Evolutionary conservation across 345 rosid genomes (phyloP).

Genomic region (Streptanthus diversifolius): DNA sequence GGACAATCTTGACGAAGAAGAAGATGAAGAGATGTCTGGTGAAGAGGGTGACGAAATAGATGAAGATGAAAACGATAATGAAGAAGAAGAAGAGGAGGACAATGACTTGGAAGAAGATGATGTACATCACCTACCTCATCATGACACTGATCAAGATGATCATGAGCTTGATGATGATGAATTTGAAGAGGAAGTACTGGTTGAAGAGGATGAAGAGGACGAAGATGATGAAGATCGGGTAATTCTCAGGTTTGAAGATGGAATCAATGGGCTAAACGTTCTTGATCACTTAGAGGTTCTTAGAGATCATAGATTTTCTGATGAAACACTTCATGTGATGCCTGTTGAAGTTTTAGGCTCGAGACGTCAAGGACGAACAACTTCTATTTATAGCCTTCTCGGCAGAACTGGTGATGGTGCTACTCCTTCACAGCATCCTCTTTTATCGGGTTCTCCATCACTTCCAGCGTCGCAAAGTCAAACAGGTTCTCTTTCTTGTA

Average conservation of each 20-base stretch:
- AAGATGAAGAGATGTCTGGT: constrained; percentile 83
- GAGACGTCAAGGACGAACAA: constrained; percentile 90
- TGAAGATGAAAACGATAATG: constrained; percentile 73
- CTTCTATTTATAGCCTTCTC: constrained; percentile 89
- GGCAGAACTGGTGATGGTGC: constrained; percentile 69
- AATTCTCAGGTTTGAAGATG: constrained; percentile 84
- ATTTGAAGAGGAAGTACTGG: constrained; percentile 84
- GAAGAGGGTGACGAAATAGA: constrained; percentile 76
- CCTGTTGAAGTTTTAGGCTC: constrained; percentile 98
- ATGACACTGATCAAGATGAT: constrained; percentile 92
- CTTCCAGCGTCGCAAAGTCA: constrained; percentile 48
- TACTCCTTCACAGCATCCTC: constrained; percentile 80
- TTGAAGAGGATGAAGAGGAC: constrained; percentile 88
- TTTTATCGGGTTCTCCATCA: constrained; percentile 60
- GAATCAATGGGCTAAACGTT: constrained; percentile 82
- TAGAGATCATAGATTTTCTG: constrained; percentile 77
- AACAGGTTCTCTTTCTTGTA: constrained; percentile 44
- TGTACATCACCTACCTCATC: constrained; percentile 83
- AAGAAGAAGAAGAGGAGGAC: constrained; percentile 86
- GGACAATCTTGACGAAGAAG: constrained; percentile 81
- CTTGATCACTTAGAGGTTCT: constrained; percentile 93
- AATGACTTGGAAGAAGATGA: constrained; percentile 82
- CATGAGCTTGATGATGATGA: constrained; percentile 98
- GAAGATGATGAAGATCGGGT: constrained; percentile 69
- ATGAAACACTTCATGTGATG: constrained; percentile 89